Percentiles rank a stretch among this genome's conserved stretches.
Conservation (phyloP, 108 stramenopile species). For the Phaeodactylum tricornutum region DNA sequence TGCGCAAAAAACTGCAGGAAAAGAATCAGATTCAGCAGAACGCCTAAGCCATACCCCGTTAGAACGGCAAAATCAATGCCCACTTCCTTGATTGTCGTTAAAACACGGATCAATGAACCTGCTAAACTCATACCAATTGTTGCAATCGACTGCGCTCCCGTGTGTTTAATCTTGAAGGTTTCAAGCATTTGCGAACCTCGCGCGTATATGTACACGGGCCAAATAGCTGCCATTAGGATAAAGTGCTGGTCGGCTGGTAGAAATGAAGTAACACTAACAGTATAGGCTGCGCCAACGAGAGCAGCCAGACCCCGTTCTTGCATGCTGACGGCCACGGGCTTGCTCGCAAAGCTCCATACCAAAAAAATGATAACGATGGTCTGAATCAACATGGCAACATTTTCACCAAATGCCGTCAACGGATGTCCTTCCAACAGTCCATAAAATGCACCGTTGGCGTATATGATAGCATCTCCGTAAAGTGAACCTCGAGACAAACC, state of each 20-base stretch:
- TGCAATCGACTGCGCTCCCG: slow-evolving; percentile 60
- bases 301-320: slow-evolving; percentile 20
- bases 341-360: slow-evolving; percentile 37
- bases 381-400: slow-evolving; percentile 46
- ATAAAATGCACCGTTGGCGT: slow-evolving; percentile 60
- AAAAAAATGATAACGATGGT: slow-evolving; percentile 32
- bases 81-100: slow-evolving; percentile 67
- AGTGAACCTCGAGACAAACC: slow-evolving; percentile 41
- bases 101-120: slow-evolving; percentile 51
- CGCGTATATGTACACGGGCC: slow-evolving; percentile 44
- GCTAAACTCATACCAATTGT: slow-evolving; percentile 55
- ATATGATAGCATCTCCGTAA: slow-evolving; percentile 59
- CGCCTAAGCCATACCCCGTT: slow-evolving; percentile 34
- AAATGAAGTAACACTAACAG: slow-evolving; percentile 22
- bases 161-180: slow-evolving; percentile 51
- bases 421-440: slow-evolving; percentile 54
- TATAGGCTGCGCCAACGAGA: slow-evolving; percentile 26
- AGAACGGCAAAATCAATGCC: slow-evolving; percentile 63
- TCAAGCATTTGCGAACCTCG: slow-evolving; percentile 53
- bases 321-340: slow-evolving; percentile 9
- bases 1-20: slow-evolving; percentile 56
- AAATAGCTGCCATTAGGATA: slow-evolving; percentile 49
- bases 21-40: slow-evolving; percentile 39
- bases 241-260: slow-evolving; percentile 38
- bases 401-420: slow-evolving; percentile 79